These are phyloP conservation scores for Rhizoclosmatium globosum DNA, from an alignment of 192 early-diverging fungal species.

Conservation along the genomic window DNA sequence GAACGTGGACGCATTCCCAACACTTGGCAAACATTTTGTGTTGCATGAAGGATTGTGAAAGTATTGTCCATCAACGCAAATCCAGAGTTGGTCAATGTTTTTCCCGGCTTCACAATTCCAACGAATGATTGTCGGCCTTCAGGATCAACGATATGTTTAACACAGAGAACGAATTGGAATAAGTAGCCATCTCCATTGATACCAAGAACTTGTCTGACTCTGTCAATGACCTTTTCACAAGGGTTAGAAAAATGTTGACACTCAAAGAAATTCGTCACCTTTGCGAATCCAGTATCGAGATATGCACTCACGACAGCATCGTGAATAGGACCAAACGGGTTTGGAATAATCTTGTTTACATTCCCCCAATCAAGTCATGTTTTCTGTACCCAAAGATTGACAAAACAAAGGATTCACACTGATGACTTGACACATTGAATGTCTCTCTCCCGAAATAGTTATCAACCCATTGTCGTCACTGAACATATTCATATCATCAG, in stretches of 20 bases:
- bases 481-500: slow-evolving; percentile 22
- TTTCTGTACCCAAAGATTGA: slow-evolving; percentile 40
- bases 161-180: slow-evolving; percentile 35
- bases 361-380: slow-evolving; percentile 43
- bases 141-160: slow-evolving; percentile 45
- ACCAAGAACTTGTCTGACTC: slow-evolving; percentile 46
- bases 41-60: slow-evolving; percentile 39
- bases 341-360: slow-evolving; percentile 50
- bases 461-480: slow-evolving; percentile 27
- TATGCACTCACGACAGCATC: slow-evolving; percentile 43
- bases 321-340: slow-evolving; percentile 47
- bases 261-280: slow-evolving; percentile 31
- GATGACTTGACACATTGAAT: slow-evolving; percentile 20
- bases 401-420: slow-evolving; percentile 32
- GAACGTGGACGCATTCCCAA: background rate
- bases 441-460: slow-evolving; percentile 24
- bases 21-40: background rate
- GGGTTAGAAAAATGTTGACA: background rate
- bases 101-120: slow-evolving; percentile 32
- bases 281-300: slow-evolving; percentile 54
- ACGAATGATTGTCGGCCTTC: slow-evolving; percentile 44
- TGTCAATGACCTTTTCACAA: slow-evolving; percentile 45
- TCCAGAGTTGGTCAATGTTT: slow-evolving; percentile 7
- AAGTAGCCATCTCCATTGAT: slow-evolving; percentile 38
- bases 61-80: slow-evolving; percentile 36